phyloP scores from a whole-genome alignment of 208 protist genomes.

The Tritrichomonas musculus region DNA sequence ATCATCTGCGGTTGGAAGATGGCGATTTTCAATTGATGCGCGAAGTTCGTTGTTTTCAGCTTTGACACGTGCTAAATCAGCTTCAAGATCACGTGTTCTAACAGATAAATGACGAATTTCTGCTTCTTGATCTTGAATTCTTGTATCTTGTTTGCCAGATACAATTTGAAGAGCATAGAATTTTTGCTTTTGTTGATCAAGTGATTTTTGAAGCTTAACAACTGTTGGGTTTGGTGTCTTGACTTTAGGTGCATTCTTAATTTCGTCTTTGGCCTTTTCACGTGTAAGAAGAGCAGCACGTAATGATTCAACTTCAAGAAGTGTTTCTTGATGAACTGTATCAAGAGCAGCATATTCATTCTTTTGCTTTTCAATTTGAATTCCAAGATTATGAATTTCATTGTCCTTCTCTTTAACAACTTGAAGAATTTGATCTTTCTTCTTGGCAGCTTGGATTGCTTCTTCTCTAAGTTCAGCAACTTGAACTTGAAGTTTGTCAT shows the following conservation, averaged over 20 bases:
- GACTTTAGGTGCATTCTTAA: not conserved
- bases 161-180: not conserved
- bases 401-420: too few species aligned
- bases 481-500: too few species aligned
- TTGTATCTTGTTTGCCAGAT: not conserved
- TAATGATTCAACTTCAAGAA: not conserved
- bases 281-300: not conserved
- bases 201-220: not conserved
- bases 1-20: not conserved
- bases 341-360: not conserved
- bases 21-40: not conserved
- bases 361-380: not conserved
- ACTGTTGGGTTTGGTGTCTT: not conserved
- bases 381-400: too few species aligned
- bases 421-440: too few species aligned
- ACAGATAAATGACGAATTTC: not conserved
- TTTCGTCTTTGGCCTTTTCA: not conserved
- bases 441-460: too few species aligned
- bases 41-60: not conserved
- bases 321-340: not conserved
- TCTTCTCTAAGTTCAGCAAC: too few species aligned
- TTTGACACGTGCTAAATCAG: not conserved
- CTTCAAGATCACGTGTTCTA: not conserved
- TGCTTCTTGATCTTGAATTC: not conserved
- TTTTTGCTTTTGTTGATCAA: not conserved